Conservation (phyloP, 2,329 filamentous ascomycete species). For the Cladosporium sp. region DNA sequence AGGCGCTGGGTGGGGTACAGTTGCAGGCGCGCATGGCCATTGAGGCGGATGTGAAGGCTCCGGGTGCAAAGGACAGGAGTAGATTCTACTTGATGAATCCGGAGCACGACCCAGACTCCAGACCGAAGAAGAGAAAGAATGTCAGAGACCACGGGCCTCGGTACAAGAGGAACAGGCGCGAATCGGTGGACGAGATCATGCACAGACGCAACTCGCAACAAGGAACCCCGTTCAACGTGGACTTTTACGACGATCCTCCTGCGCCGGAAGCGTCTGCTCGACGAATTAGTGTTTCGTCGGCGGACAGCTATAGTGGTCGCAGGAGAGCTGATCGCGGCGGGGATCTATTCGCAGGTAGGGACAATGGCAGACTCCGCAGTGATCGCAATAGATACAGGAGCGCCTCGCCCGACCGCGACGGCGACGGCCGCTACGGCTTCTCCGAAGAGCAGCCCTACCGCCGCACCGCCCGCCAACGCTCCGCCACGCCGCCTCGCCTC, state of each 20-base stretch:
- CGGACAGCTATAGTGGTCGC: constrained; percentile 13
- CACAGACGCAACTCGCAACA: constrained; percentile 9
- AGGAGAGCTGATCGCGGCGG: constrained; percentile 19
- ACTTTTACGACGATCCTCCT: constrained; percentile 68
- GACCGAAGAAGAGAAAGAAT: constrained; percentile 35
- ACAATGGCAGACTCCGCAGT: constrained; percentile 43
- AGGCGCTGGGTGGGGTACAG: constrained; percentile 60
- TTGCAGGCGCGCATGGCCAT: constrained; percentile 71
- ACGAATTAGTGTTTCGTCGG: constrained; percentile 19
- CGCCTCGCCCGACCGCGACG: constrained; percentile 49
- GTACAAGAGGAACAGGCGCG: constrained; percentile 15
- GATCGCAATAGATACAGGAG: constrained; percentile 56
- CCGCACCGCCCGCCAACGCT: constrained; percentile 38
- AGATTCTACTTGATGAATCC: constrained; percentile 90
- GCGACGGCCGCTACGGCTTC: constrained; percentile 44
- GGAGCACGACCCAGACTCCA: constrained; percentile 76
- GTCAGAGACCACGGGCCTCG: constrained; percentile 10
- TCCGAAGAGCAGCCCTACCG: constrained; percentile 44
- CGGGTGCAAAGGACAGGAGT: constrained; percentile 71
- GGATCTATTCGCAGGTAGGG: constrained; percentile 29
- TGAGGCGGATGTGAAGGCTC: constrained; percentile 70
- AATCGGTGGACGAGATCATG: constrained; percentile 1
- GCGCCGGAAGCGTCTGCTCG: constrained; percentile 1
- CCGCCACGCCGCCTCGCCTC: constrained; percentile 31
- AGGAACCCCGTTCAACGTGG: constrained; percentile 56